A percentile compares a stretch with the other conserved stretches of the same genome.
phyloP scores from a whole-genome alignment of 2,329 filamentous ascomycete genomes.

The Proliferodiscus dingleyae region DNA sequence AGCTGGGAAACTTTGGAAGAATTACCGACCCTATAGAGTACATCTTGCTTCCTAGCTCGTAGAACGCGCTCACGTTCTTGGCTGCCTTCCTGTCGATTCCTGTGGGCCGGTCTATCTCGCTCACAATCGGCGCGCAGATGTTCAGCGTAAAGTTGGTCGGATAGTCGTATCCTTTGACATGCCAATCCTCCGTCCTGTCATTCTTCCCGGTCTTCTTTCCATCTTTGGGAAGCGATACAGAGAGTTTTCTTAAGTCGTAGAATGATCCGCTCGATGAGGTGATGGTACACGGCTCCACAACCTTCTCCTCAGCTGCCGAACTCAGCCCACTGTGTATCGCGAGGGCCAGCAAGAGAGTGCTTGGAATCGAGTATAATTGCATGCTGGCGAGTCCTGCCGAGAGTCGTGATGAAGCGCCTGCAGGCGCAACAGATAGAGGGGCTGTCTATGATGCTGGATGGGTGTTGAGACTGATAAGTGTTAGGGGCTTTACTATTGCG shows the following conservation, averaged over 20 bases:
- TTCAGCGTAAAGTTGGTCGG: conserved; percentile 79
- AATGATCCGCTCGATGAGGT: conserved; percentile 28
- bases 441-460: conserved; percentile 8
- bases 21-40: conserved; percentile 70
- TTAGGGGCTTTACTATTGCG: neutral
- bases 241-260: conserved; percentile 31
- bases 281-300: conserved; percentile 30
- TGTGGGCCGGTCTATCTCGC: conserved; percentile 55
- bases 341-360: conserved; percentile 24
- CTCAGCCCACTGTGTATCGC: conserved; percentile 22
- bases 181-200: conserved; percentile 54
- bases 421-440: conserved; percentile 18
- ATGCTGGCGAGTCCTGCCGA: conserved; percentile 16
- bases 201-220: conserved; percentile 43
- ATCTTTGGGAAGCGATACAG: conserved; percentile 23
- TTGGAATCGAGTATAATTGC: conserved; percentile 24
- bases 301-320: conserved; percentile 23
- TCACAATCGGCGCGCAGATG: conserved; percentile 72
- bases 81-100: conserved; percentile 59
- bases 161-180: conserved; percentile 70
- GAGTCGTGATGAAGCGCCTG: conserved; percentile 17
- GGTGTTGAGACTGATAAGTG: conserved; percentile 1
- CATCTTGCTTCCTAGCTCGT: conserved; percentile 57
- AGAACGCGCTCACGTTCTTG: conserved; percentile 76
- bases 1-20: conserved; percentile 8